Base-by-base conservation (phyloP, 148 eudicot species). In the Diospyros kaki region DNA sequence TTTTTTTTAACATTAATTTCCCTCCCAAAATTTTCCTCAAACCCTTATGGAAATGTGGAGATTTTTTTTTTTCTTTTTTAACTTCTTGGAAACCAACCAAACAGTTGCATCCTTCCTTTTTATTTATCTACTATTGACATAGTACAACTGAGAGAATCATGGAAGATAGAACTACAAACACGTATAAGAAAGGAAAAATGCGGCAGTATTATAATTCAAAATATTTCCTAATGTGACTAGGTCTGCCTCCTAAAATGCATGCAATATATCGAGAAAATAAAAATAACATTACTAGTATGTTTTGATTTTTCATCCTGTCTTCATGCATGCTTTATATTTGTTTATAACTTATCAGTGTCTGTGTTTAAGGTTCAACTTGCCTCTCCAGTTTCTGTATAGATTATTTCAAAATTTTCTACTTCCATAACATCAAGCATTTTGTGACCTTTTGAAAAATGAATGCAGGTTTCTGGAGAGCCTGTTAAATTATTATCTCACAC, bases 391-490 rank as follows among this genome's bases (percentile, higher is more conserved):
- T 42, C 67, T 9, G 11, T 64, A 17, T 38, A 39, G 5, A 63
- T 63, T 63, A 39, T 5, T 11, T 12, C 10, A 15, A 39, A 41
- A 39, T 9, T 60, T 2, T 8, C 5, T 28, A 5, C 39, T 63
- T 9, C 1, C 41, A 60, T 63, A 63, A 28, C 50, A 41, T 64
- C 41, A 40, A 39, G 13, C 11, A 63, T 65, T 18, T 40, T 18
- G 43, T 3, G 17, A 63, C 44, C 40, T 63, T 39, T 14, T 63
- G 42, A 70, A 2, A 54, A 18, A 18, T 15, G 54, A 52, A 7
- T 79, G 82, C 86, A 88, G 91, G 64, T 88, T 76, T 80, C 73
- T 88, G 12, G 91, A 88, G 74, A 76, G 84, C 79, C 71, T 88
- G 75, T 56, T 88, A 71, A 82, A 88, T 67, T 17, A 75, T 66